Evolutionary conservation across 106 monocot species (phyloP), one percentile per base, ranked within the genome.

Genomic region (Dioscorea alata): DNA sequence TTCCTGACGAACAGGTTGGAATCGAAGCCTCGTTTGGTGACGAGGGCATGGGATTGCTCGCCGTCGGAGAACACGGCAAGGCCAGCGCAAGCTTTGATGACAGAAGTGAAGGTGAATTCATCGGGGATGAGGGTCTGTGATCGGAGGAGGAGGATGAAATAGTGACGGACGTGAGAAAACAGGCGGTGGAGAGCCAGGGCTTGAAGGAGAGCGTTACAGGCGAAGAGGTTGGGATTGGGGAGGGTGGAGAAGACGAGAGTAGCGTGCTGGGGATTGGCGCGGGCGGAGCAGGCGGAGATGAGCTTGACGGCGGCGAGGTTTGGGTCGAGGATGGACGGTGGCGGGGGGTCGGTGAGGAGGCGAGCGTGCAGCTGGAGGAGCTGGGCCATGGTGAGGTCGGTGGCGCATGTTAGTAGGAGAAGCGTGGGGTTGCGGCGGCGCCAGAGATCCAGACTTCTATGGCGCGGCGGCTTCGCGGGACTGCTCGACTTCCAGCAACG

Each of bases 21-120:
- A 4, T 69, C 69, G 68, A 77, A 65, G 25, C 73, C 82, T 4
- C 25, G 50, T 57, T 62, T 73, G 19, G 77, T 16, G 16, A 78
- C 58, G 48, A 77, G 50, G 9, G 69, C 61, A 33, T 82, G 82
- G 4, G 60, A 35, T 64, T 65, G 65, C 23, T 73, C 69, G 48
- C 74, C 77, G 33, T 73, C 52, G 33, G 4, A 4, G 22, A 48
- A 2, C 49, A 64, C 22, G 31, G 32, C 13, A 56, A 82, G 73
- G 0, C 60, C 77, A 32, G 82, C 64, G 56, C 69, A 69, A 13
- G 77, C 68, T 53, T 82, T 82, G 77, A 82, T 48, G 3, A 77
- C 77, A 23, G 82, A 82, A 21, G 77, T 82, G 70, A 82, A 74
- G 14, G 77, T 77, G 73, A 74, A 82, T 57, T 69, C 77, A 50